Conservation (phyloP, 164 flowering plant species). For the Liriodendron chinense region DNA sequence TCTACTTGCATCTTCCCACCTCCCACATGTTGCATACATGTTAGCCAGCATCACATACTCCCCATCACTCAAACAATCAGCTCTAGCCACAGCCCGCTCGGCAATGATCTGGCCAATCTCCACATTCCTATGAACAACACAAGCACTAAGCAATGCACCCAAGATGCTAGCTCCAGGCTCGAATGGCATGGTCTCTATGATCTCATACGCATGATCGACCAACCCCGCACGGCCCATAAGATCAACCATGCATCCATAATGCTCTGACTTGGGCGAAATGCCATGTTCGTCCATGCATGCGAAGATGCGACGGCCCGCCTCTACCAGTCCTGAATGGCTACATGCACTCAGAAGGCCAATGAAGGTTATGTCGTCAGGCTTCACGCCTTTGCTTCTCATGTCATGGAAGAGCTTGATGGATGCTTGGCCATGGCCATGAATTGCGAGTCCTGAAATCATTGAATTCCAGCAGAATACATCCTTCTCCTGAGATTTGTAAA, state of each 20-base stretch:
- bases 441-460: slow-evolving; percentile 37
- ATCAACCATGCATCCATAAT: slow-evolving; percentile 49
- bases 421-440: slow-evolving; percentile 35
- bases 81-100: slow-evolving; percentile 10
- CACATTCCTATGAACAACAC: slow-evolving; percentile 32
- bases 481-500: slow-evolving; percentile 29
- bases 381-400: slow-evolving; percentile 15
- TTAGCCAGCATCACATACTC: slow-evolving; percentile 47
- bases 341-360: slow-evolving; percentile 45
- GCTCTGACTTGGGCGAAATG: slow-evolving; percentile 37
- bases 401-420: slow-evolving; percentile 29
- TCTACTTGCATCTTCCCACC: slow-evolving; percentile 33
- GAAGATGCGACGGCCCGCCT: slow-evolving; percentile 32
- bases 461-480: slow-evolving; percentile 43
- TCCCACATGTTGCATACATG: slow-evolving; percentile 35
- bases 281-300: slow-evolving; percentile 29
- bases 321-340: slow-evolving; percentile 35
- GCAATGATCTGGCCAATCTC: slow-evolving; percentile 28
- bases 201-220: slow-evolving; percentile 24
- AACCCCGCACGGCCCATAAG: slow-evolving; percentile 36
- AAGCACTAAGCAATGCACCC: slow-evolving; percentile 42
- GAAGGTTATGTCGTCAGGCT: slow-evolving; percentile 45
- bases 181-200: slow-evolving; percentile 39
- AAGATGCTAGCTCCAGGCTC: slow-evolving; percentile 30
- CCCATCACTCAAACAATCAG: slow-evolving; percentile 32